Evolutionary conservation across 2,329 filamentous ascomycete species (phyloP).

Genomic region (Cladosporium sp.): DNA sequence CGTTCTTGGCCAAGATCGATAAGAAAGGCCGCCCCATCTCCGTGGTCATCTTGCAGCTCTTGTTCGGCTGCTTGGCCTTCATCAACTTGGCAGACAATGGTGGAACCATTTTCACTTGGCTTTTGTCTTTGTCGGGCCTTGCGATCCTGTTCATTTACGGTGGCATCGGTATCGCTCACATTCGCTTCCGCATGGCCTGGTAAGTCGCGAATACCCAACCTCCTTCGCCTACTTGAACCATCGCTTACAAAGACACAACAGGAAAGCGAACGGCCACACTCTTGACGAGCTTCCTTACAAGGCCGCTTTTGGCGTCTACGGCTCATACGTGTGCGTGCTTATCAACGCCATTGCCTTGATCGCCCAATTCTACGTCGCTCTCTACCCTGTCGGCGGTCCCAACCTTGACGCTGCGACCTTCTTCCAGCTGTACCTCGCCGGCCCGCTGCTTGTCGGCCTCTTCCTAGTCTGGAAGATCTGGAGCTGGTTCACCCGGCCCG

Average conservation of each 20-base stretch:
- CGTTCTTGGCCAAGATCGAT: slow-evolving; percentile 53
- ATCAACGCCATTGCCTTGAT: slow-evolving; percentile 31
- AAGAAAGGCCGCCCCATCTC: slow-evolving; percentile 77
- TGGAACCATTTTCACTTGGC: slow-evolving; percentile 65
- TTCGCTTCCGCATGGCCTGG: slow-evolving; percentile 73
- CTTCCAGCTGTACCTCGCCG: slow-evolving; percentile 27
- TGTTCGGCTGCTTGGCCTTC: slow-evolving; percentile 68
- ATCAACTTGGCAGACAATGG: slow-evolving; percentile 55
- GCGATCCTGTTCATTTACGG: slow-evolving; percentile 67
- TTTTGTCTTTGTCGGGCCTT: slow-evolving; percentile 65
- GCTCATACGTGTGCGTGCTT: slow-evolving; percentile 37
- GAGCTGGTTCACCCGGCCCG: slow-evolving; percentile 16
- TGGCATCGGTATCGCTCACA: slow-evolving; percentile 79
- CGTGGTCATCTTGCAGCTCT: slow-evolving; percentile 56
- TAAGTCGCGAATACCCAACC: slow-evolving; percentile 8
- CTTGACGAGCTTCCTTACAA: slow-evolving; percentile 42
- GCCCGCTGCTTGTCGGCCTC: slow-evolving; percentile 24
- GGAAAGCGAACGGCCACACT: slow-evolving; percentile 49
- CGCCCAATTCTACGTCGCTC: slow-evolving; percentile 37
- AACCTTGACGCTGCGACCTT: slow-evolving; percentile 17
- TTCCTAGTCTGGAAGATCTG: slow-evolving; percentile 28
- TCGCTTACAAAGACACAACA: background rate
- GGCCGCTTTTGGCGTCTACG: slow-evolving; percentile 35
- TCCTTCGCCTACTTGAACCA: background rate
- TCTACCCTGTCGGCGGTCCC: slow-evolving; percentile 19